These are phyloP conservation scores for Lecanosticta acicola DNA, from an alignment of 2,329 filamentous ascomycete genomes.

Conservation along the genomic window DNA sequence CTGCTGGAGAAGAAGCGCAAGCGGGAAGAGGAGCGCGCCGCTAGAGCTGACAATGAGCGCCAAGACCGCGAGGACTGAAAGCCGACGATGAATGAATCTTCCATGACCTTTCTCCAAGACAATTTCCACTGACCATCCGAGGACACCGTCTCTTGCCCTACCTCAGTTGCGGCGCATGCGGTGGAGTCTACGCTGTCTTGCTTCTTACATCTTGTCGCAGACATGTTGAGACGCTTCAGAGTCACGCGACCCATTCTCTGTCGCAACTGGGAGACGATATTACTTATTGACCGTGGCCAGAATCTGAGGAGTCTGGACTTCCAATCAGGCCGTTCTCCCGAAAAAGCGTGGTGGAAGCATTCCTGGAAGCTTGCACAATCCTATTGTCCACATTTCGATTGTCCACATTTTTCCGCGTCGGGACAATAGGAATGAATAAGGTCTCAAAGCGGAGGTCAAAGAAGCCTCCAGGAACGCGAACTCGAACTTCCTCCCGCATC, in stretches of 20 bases:
- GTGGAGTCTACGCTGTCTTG: background rate
- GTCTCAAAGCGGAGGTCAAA: background rate
- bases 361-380: background rate
- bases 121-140: too few species aligned
- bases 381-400: background rate
- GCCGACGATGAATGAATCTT: slow-evolving; percentile 2
- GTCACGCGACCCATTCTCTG: background rate
- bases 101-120: too few species aligned
- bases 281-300: background rate
- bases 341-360: too few species aligned
- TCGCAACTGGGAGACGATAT: background rate
- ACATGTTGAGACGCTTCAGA: background rate
- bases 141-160: too few species aligned
- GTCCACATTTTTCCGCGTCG: background rate
- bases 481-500: background rate
- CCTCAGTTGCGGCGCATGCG: background rate
- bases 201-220: background rate
- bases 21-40: slow-evolving; percentile 53
- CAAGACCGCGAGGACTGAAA: background rate
- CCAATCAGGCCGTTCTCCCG: background rate
- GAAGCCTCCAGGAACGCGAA: too few species aligned
- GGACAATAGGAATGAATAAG: background rate
- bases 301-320: background rate
- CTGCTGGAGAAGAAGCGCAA: slow-evolving; percentile 69
- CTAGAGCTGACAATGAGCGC: slow-evolving; percentile 47